Evolutionary conservation across 805 yeast species (phyloP).

Genomic region (Ogataea pini): DNA sequence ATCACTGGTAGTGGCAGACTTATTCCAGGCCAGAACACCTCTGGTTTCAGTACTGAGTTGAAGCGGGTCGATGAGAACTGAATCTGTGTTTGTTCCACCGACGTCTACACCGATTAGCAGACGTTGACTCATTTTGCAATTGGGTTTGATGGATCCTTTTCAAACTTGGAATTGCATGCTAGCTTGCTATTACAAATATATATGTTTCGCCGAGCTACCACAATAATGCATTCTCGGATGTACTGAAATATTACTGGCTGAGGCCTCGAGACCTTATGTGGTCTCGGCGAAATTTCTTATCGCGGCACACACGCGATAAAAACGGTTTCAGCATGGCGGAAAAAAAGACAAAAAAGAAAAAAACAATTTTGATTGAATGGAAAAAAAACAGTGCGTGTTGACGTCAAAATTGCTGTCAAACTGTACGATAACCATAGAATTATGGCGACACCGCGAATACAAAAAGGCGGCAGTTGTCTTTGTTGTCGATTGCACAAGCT

Average conservation of each 20-base stretch:
- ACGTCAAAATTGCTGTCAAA: too few relatives aligned
- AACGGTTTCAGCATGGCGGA: neutral
- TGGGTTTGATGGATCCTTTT: neutral
- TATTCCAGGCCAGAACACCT: conserved; percentile 44
- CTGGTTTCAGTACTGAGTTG: conserved; percentile 22
- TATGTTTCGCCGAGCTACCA: too few relatives aligned
- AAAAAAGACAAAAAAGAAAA: neutral
- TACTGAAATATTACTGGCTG: neutral
- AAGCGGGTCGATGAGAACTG: conserved; percentile 44
- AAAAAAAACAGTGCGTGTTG: neutral
- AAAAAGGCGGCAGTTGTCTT: conserved; percentile 13
- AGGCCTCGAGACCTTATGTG: neutral
- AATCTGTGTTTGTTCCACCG: conserved; percentile 54
- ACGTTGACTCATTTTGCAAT: neutral
- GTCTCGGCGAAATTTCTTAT: neutral
- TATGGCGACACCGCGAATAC: neutral
- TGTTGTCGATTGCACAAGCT: conserved; percentile 14
- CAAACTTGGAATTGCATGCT: too few relatives aligned
- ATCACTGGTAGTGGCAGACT: conserved; percentile 47
- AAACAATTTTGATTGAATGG: neutral
- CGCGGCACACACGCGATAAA: neutral
- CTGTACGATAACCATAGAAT: too few relatives aligned
- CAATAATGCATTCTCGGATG: too few relatives aligned
- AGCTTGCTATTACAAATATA: too few relatives aligned
- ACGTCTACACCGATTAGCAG: conserved; percentile 48